These are phyloP conservation scores for Carex sylvatica DNA, from an alignment of 202 grass and related monocot genomes.

Conservation along the genomic window DNA sequence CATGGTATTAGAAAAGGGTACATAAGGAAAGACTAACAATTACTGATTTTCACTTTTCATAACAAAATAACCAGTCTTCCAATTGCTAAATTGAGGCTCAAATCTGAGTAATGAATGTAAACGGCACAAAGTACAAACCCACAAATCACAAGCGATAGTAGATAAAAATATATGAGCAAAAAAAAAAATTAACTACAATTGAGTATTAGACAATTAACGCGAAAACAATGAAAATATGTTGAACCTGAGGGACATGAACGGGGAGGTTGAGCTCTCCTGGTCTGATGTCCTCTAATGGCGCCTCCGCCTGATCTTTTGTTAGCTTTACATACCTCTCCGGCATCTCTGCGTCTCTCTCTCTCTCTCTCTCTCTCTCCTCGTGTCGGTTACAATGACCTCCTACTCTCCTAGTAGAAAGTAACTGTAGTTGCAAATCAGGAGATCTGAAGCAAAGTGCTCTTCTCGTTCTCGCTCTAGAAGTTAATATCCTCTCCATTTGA, in stretches of 20 bases:
- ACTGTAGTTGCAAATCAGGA: not conserved
- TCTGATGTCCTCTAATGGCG: conserved; percentile 73
- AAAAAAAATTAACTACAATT: not conserved
- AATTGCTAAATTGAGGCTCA: conserved; percentile 1
- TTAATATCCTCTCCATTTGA: not conserved
- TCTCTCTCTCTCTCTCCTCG: not conserved
- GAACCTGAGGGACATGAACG: conserved; percentile 74
- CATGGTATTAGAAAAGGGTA: not conserved
- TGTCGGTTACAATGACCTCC: conserved; percentile 10
- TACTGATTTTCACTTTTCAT: not conserved
- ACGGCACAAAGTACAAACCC: not conserved
- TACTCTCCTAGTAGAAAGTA: not conserved
- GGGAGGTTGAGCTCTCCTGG: conserved; percentile 94
- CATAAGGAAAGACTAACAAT: not conserved
- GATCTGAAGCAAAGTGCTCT: conserved; percentile 8
- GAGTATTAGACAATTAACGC: not conserved
- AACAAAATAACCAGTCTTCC: not conserved
- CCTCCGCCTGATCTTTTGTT: conserved; percentile 59
- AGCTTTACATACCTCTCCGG: conserved; percentile 79
- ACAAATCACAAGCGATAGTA: not conserved
- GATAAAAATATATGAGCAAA: not conserved
- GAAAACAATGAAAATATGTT: not conserved
- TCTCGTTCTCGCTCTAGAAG: not conserved
- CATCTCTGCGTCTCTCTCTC: conserved; percentile 3
- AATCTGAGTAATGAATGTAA: not conserved